Percentiles rank a stretch among this genome's conserved stretches.
Conservation (phyloP, 768 basidiomycete genomes). For the Pisolithus orientalis region DNA sequence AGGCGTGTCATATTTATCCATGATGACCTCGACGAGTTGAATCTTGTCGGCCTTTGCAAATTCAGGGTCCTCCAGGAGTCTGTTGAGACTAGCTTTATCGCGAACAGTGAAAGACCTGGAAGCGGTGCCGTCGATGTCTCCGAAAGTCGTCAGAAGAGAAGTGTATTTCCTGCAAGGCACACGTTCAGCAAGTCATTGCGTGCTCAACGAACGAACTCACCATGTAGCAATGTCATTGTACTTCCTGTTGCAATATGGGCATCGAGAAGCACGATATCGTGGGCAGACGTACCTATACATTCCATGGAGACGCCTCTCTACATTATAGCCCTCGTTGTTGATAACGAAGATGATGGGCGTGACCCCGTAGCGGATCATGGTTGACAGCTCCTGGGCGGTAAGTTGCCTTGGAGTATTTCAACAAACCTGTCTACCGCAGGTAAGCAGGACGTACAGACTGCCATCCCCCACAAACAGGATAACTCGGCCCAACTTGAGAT, state of each 20-base stretch:
- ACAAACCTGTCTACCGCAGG: conserved; percentile 1
- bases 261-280: background rate
- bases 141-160: conserved; percentile 52
- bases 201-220: conserved; percentile 21
- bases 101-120: conserved; percentile 61
- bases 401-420: conserved; percentile 45
- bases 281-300: conserved; percentile 34
- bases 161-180: conserved; percentile 50
- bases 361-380: conserved; percentile 68
- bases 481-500: conserved; percentile 54
- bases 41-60: conserved; percentile 64
- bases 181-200: background rate
- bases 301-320: conserved; percentile 77
- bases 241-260: conserved; percentile 35
- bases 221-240: conserved; percentile 88
- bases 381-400: conserved; percentile 77
- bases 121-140: conserved; percentile 40
- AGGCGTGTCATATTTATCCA: conserved; percentile 71
- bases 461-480: conserved; percentile 87
- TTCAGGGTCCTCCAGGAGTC: conserved; percentile 53
- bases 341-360: conserved; percentile 82
- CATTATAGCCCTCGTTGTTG: conserved; percentile 81
- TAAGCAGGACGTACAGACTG: conserved; percentile 47
- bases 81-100: conserved; percentile 60
- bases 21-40: conserved; percentile 76